These are phyloP conservation scores for Cladosporium halotolerans DNA, from an alignment of 2,329 filamentous ascomycete genomes.

Conservation along the genomic window DNA sequence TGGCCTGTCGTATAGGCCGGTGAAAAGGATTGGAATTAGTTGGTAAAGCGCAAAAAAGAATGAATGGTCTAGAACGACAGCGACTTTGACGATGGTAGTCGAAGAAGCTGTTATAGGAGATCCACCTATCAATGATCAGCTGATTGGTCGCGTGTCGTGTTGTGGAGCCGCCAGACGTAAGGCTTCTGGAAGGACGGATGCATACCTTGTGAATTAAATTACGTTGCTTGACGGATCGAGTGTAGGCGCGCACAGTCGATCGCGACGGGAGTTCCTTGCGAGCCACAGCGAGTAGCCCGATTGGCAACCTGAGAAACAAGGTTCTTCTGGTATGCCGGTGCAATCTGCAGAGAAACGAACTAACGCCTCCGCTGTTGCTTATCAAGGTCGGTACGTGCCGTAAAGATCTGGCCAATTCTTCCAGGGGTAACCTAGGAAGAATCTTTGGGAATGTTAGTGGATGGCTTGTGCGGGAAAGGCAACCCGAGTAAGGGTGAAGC, in stretches of 20 bases:
- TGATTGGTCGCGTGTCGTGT: conserved; percentile 18
- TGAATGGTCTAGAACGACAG: conserved; percentile 31
- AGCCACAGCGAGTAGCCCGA: conserved; percentile 39
- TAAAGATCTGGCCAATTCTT: conserved; percentile 25
- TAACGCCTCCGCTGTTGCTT: conserved; percentile 46
- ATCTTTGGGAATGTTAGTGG: conserved; percentile 39
- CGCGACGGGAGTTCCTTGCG: conserved; percentile 27
- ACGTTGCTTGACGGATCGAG: conserved; percentile 32
- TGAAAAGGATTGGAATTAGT: conserved; percentile 54
- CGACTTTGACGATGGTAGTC: conserved; percentile 16
- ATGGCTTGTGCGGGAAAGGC: conserved; percentile 26
- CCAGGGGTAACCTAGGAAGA: conserved; percentile 32
- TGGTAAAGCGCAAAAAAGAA: conserved; percentile 41
- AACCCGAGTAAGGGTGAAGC: conserved; percentile 29
- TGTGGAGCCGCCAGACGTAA: conserved; percentile 17
- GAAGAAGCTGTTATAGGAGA: conserved; percentile 31
- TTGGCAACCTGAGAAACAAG: conserved; percentile 32
- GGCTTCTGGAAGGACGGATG: conserved; percentile 19
- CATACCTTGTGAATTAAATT: conserved; percentile 47
- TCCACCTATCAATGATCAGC: conserved; percentile 32
- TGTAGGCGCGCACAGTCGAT: conserved; percentile 13
- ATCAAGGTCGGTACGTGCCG: conserved; percentile 21
- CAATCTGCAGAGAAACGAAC: conserved; percentile 46
- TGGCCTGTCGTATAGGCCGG: conserved; percentile 40
- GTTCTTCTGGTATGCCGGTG: conserved; percentile 21